These are phyloP conservation scores for Claviceps pazoutovae DNA, from an alignment of 2,329 filamentous ascomycete genomes.

Conservation along the genomic window DNA sequence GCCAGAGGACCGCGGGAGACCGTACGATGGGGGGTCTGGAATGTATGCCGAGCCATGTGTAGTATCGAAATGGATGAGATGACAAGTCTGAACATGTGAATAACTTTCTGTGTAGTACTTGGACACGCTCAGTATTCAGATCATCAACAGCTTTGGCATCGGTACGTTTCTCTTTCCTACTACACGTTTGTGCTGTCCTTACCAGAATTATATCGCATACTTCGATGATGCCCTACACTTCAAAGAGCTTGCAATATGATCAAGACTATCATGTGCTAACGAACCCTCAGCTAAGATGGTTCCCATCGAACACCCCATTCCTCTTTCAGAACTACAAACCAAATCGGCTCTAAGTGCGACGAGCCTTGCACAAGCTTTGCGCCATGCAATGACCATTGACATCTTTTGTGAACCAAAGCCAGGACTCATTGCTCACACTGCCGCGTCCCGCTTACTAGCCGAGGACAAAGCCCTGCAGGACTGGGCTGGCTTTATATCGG, in stretches of 20 bases:
- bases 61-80: too few relatives aligned
- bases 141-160: constrained; percentile 36
- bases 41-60: constrained; percentile 22
- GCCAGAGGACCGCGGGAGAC: constrained; percentile 35
- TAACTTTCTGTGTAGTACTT: constrained; percentile 24
- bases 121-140: constrained; percentile 34
- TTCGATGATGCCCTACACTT: too few relatives aligned
- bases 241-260: too few relatives aligned
- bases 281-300: constrained; percentile 30
- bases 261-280: too few relatives aligned
- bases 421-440: constrained; percentile 39
- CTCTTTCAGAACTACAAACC: constrained; percentile 29
- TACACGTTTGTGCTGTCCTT: too few relatives aligned
- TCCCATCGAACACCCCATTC: constrained; percentile 30
- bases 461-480: constrained; percentile 33
- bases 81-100: background rate
- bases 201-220: too few relatives aligned
- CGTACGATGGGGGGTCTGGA: constrained; percentile 39
- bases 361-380: constrained; percentile 36
- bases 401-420: constrained; percentile 40
- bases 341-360: constrained; percentile 32
- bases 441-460: constrained; percentile 36
- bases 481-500: constrained; percentile 41
- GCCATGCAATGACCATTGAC: constrained; percentile 43
- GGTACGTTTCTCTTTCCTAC: constrained; percentile 17